Base-by-base conservation (phyloP, 2,329 filamentous ascomycete species). In the Emericellopsis atlantica region DNA sequence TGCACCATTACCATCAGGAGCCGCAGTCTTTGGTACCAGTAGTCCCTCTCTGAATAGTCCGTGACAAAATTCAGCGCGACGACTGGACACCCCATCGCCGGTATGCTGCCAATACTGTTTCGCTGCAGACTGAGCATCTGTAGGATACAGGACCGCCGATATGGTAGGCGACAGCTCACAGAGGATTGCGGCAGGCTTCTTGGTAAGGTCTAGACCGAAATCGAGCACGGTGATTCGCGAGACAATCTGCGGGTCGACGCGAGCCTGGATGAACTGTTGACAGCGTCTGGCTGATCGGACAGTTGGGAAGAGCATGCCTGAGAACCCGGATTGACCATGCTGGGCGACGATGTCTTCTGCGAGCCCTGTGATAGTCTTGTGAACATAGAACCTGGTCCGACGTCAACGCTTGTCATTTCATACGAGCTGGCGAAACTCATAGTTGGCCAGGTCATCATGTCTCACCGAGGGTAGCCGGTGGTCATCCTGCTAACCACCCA, bases 91-190 rank as follows among this genome's bases (percentile, higher is more conserved):
- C 14, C 92, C 92, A 46, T 95, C 89, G 16, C 92, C 92, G 1
- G 85, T 84, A 59, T 98, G 92, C 58, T 96, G 92, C 92, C 92
- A 98, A 54, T 94, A 95, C 52, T 88, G 76, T 59, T 95, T 96
- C n/a, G 87, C 85, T 44, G 84, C 60, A 5, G 76, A 63, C 51
- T 81, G 89, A 15, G 77, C 63, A 11, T 79, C 74, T 36, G 72
- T 66, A 1, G 80, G 76, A 50, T 82, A 87, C 34, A 96, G 56
- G 4, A 95, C 79, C 21, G 79, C 79, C 2, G 74, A 83, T 18
- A 89, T 65, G 9, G 70, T 67, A 0, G 81, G 79, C 3, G 65
- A 63, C 23, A 83, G 59, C 32, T 69, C 65, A 36, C 59, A 62
- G n/a, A 80, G 66, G 29, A 69, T 62, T 5, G 70, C 61, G 1